Conservation (phyloP, 768 basidiomycete genomes). For the Leccinum variicolor region DNA sequence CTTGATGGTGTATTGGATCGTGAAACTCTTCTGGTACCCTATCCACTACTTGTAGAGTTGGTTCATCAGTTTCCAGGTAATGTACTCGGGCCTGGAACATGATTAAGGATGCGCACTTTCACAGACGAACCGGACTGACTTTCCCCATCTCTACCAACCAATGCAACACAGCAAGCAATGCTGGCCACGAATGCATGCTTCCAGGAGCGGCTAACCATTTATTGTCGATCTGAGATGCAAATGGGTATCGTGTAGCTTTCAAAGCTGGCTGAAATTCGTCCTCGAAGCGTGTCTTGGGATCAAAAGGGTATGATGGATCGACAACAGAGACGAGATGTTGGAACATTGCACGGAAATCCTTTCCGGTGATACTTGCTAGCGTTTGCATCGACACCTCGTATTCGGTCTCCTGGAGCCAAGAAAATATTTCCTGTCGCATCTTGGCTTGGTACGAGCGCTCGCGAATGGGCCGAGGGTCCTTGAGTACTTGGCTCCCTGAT, state of each 20-base stretch:
- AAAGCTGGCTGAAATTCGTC: conserved; percentile 81
- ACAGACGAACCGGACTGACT: conserved; percentile 42
- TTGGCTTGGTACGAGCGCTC: conserved; percentile 69
- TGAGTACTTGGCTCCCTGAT: conserved; percentile 53
- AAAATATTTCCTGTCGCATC: conserved; percentile 74
- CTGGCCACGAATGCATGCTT: conserved; percentile 90
- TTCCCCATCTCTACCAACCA: conserved; percentile 89
- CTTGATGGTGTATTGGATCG: conserved; percentile 67
- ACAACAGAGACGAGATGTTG: conserved; percentile 68
- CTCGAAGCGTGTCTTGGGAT: conserved; percentile 57
- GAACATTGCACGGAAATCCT: conserved; percentile 85
- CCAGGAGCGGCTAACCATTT: conserved; percentile 89
- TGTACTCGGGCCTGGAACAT: conserved; percentile 30
- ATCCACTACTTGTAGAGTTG: conserved; percentile 60
- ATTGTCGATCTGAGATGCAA: conserved; percentile 70
- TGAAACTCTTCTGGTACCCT: conserved; percentile 74
- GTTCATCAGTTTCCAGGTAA: conserved; percentile 61
- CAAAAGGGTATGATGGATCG: conserved; percentile 66
- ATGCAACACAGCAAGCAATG: conserved; percentile 81
- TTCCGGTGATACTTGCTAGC: conserved; percentile 74
- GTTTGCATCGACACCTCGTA: conserved; percentile 68
- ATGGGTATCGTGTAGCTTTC: conserved; percentile 79
- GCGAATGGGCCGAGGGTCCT: conserved; percentile 77
- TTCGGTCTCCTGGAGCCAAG: conserved; percentile 62
- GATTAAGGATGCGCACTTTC: not conserved